These are phyloP conservation scores for Thozetella sp. DNA, from an alignment of 495 filamentous ascomycete genomes.

Conservation along the genomic window DNA sequence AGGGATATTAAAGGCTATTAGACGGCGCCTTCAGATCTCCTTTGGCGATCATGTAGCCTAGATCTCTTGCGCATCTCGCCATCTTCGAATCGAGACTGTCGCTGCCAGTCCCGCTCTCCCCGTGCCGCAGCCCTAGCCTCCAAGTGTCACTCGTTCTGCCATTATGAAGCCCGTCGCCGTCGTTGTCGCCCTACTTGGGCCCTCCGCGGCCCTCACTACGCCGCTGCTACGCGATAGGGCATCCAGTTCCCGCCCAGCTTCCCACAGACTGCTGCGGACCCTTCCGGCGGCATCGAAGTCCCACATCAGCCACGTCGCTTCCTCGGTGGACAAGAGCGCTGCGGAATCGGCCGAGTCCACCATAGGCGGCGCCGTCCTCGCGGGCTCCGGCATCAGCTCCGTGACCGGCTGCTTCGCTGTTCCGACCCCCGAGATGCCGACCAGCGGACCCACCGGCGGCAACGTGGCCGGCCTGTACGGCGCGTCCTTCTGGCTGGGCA, in stretches of 20 bases:
- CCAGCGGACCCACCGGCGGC: slow-evolving; percentile 17
- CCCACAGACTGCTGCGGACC: background rate
- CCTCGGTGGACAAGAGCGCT: background rate
- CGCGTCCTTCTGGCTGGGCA: slow-evolving; percentile 24
- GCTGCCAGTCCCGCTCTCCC: no score
- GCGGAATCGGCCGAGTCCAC: background rate
- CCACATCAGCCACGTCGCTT: background rate
- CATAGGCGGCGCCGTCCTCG: background rate
- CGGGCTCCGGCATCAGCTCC: slow-evolving; percentile 6
- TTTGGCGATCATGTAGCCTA: no score
- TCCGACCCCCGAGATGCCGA: slow-evolving; percentile 16
- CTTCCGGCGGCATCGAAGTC: background rate
- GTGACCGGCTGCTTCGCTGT: slow-evolving; percentile 14
- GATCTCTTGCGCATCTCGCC: no score
- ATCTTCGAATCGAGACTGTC: no score
- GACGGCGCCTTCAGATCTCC: no score
- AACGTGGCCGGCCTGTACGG: slow-evolving; percentile 17
- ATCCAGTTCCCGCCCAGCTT: background rate
- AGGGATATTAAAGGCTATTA: no score
- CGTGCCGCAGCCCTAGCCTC: no score
- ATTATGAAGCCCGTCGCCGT: background rate
- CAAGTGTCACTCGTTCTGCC: background rate
- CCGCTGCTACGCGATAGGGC: background rate
- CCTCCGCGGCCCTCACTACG: background rate
- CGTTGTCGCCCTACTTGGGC: background rate